phyloP scores from a whole-genome alignment of 805 yeast genomes.

The Candida mattraensis region DNA sequence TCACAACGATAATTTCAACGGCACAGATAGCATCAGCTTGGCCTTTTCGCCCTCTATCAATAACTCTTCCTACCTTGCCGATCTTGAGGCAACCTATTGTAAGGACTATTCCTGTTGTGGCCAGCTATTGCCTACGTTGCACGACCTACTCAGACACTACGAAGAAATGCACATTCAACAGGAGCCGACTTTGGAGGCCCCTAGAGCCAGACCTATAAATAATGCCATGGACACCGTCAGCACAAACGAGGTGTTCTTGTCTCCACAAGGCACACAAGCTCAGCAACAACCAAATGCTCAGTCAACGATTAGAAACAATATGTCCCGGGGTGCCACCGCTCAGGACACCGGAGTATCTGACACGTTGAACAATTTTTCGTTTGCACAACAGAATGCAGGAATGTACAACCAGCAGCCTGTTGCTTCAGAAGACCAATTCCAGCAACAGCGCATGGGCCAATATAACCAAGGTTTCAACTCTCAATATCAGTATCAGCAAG shows the following conservation, averaged over 20 bases:
- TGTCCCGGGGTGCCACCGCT: constrained; percentile 4
- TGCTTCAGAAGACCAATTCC: constrained; percentile 10
- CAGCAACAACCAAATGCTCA: constrained; percentile 15
- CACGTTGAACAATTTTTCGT: constrained; percentile 22
- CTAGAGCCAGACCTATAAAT: constrained; percentile 50
- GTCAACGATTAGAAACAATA: constrained; percentile 4
- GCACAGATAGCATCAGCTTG: constrained; percentile 31
- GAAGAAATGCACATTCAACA: constrained; percentile 89
- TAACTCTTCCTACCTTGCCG: constrained; percentile 81
- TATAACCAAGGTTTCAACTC: too few species aligned
- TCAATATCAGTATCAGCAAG: constrained; percentile 10
- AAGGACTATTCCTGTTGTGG: constrained; percentile 98
- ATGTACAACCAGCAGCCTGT: constrained; percentile 7
- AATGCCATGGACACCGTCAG: constrained; percentile 79
- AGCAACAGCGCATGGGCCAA: constrained; percentile 19
- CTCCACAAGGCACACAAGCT: constrained; percentile 25
- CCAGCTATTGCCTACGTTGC: constrained; percentile 84
- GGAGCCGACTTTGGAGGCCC: constrained; percentile 44
- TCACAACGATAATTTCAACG: constrained; percentile 24
- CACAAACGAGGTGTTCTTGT: constrained; percentile 86
- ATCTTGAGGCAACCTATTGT: constrained; percentile 93
- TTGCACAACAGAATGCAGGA: constrained; percentile 21
- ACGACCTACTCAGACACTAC: constrained; percentile 89
- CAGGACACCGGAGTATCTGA: constrained; percentile 11
- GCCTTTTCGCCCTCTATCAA: constrained; percentile 65